Evolutionary conservation across 2,329 filamentous ascomycete species (phyloP).

Genomic region (Penicillium digitatum): DNA sequence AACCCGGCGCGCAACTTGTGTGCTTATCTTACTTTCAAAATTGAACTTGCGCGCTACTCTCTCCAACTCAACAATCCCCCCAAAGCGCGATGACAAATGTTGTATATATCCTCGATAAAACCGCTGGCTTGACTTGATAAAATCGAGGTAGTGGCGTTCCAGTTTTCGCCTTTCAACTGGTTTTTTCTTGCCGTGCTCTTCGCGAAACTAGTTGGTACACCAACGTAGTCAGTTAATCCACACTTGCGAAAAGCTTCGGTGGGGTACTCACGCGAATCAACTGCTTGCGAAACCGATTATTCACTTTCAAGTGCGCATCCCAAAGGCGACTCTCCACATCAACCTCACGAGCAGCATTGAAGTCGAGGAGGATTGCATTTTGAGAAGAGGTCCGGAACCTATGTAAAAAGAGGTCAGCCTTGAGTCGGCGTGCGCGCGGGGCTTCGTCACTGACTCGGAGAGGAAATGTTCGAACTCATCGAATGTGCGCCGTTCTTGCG

Average conservation of each 20-base stretch:
- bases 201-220: conserved; percentile 42
- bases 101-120: conserved; percentile 88
- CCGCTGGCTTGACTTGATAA: conserved; percentile 79
- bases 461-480: conserved; percentile 48
- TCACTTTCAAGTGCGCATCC: conserved; percentile 73
- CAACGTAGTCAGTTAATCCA: conserved; percentile 8
- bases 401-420: conserved; percentile 18
- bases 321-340: conserved; percentile 70
- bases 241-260: neutral
- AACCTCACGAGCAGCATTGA: conserved; percentile 47
- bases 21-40: conserved; percentile 40
- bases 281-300: conserved; percentile 69
- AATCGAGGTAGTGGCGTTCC: conserved; percentile 75
- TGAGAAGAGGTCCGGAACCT: conserved; percentile 71
- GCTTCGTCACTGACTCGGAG: conserved; percentile 33
- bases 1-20: neutral
- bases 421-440: conserved; percentile 8
- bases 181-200: conserved; percentile 50
- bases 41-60: conserved; percentile 53
- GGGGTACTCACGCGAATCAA: conserved; percentile 51
- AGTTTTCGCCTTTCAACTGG: conserved; percentile 68
- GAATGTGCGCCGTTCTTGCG: conserved; percentile 49
- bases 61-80: conserved; percentile 56
- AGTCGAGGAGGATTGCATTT: conserved; percentile 66
- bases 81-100: conserved; percentile 61